Conservation (phyloP, 192 early-diverging fungal species). For the Coemansia erecta region DNA sequence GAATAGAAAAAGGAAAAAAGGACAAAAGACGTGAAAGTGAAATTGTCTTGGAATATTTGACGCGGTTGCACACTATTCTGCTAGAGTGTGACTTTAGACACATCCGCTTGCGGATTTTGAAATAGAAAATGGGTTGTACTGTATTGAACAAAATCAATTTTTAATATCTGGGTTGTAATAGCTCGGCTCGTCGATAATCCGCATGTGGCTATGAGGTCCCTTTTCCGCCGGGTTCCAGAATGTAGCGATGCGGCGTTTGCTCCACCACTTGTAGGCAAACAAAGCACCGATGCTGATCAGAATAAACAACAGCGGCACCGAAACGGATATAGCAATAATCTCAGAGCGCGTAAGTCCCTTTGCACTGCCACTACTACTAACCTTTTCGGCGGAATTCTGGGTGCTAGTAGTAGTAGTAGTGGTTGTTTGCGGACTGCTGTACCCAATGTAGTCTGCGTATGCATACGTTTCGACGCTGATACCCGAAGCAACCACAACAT, state of each 20-base stretch:
- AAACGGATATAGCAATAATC: conserved; percentile 22
- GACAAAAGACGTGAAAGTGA: too few relatives aligned
- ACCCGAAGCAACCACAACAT: neutral
- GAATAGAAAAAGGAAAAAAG: too few relatives aligned
- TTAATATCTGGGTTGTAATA: too few relatives aligned
- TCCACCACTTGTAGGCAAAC: conserved; percentile 39
- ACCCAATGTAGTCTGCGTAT: neutral
- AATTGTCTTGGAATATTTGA: too few relatives aligned
- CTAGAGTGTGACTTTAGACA: too few relatives aligned
- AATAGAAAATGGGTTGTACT: too few relatives aligned
- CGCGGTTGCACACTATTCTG: too few relatives aligned
- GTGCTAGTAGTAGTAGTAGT: neutral
- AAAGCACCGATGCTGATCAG: conserved; percentile 22
- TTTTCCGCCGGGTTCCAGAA: conserved; percentile 39
- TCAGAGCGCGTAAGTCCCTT: conserved; percentile 21
- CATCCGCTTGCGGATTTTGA: too few relatives aligned
- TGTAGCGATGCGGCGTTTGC: conserved; percentile 13
- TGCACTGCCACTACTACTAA: neutral
- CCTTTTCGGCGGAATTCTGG: neutral
- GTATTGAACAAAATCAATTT: too few relatives aligned
- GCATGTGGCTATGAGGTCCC: conserved; percentile 19
- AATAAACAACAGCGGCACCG: conserved; percentile 27
- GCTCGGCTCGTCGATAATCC: conserved; percentile 24
- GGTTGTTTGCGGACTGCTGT: neutral
- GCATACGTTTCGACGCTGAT: neutral